Conservation (phyloP, 164 flowering plant species). For the Vitis rupestris region DNA sequence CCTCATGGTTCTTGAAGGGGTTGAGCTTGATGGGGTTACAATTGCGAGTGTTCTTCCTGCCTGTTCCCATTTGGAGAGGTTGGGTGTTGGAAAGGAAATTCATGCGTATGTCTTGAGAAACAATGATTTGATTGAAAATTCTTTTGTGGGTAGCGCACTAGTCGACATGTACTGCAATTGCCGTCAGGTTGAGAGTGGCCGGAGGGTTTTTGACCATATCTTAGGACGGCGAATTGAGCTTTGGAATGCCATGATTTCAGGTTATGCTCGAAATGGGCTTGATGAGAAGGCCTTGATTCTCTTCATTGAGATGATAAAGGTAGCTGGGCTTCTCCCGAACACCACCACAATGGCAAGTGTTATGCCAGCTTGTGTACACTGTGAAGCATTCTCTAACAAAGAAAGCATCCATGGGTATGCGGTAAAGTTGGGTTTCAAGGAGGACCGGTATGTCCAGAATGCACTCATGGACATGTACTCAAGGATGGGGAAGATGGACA, state of each 20-base stretch:
- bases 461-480: slow-evolving; percentile 85
- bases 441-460: slow-evolving; percentile 64
- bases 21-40: slow-evolving; percentile 68
- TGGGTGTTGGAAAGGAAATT: slow-evolving; percentile 60
- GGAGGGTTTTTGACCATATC: slow-evolving; percentile 50
- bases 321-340: slow-evolving; percentile 47
- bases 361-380: slow-evolving; percentile 65
- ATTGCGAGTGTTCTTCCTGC: slow-evolving; percentile 77
- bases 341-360: slow-evolving; percentile 75
- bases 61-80: slow-evolving; percentile 63
- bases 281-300: slow-evolving; percentile 57
- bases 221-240: slow-evolving; percentile 40
- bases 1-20: slow-evolving; percentile 46
- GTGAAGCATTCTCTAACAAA: slow-evolving; percentile 45
- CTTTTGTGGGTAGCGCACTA: slow-evolving; percentile 69
- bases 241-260: slow-evolving; percentile 88
- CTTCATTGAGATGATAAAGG: slow-evolving; percentile 55
- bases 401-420: slow-evolving; percentile 70
- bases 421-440: slow-evolving; percentile 55
- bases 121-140: slow-evolving; percentile 40
- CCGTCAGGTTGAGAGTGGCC: slow-evolving; percentile 43
- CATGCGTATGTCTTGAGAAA: slow-evolving; percentile 67
- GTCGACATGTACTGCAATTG: slow-evolving; percentile 92
- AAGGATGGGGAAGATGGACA: slow-evolving; percentile 54
- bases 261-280: slow-evolving; percentile 57